Evolutionary conservation across 306 rosid genomes (phyloP).

Genomic region (Glycine tomentella): DNA sequence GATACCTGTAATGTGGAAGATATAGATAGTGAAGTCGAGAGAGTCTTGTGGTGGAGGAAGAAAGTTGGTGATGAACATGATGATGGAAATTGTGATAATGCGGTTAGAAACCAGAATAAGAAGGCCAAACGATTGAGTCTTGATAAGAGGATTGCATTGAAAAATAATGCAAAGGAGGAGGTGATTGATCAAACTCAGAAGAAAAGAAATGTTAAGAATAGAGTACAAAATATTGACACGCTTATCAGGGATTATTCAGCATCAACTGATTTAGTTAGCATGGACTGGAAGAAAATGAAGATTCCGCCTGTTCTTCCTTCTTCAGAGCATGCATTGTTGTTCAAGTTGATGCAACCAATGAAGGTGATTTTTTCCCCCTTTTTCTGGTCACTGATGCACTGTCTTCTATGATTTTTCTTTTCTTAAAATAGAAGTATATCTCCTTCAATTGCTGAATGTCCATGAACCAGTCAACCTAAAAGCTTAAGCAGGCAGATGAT

Average conservation of each 20-base stretch:
- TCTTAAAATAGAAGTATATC: not conserved
- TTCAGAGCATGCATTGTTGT: slow-evolving; percentile 4
- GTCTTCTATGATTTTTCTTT: not conserved
- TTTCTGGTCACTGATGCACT: not conserved
- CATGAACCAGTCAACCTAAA: not conserved
- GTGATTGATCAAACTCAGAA: not conserved
- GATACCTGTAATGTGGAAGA: not conserved
- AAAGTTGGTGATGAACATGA: not conserved
- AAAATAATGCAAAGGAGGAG: not conserved
- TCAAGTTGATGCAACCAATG: slow-evolving; percentile 26
- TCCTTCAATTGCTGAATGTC: not conserved
- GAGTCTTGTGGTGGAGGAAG: not conserved
- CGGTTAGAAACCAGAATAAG: slow-evolving; percentile 12
- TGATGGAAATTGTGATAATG: not conserved
- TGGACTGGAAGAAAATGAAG: slow-evolving; percentile 17
- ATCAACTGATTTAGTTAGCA: slow-evolving; percentile 30
- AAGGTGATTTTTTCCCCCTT: not conserved
- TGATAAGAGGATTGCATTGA: slow-evolving; percentile 18
- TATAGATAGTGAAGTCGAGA: not conserved
- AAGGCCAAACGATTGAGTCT: slow-evolving; percentile 15
- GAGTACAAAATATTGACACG: not conserved
- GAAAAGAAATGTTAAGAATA: not conserved
- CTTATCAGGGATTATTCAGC: slow-evolving; percentile 18
- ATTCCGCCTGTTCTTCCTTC: slow-evolving; percentile 18
- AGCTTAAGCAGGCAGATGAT: not conserved